Percentiles rank a stretch among this genome's conserved stretches.
Evolutionary conservation across 306 rosid species (phyloP).

Genomic region (Alnus glutinosa): DNA sequence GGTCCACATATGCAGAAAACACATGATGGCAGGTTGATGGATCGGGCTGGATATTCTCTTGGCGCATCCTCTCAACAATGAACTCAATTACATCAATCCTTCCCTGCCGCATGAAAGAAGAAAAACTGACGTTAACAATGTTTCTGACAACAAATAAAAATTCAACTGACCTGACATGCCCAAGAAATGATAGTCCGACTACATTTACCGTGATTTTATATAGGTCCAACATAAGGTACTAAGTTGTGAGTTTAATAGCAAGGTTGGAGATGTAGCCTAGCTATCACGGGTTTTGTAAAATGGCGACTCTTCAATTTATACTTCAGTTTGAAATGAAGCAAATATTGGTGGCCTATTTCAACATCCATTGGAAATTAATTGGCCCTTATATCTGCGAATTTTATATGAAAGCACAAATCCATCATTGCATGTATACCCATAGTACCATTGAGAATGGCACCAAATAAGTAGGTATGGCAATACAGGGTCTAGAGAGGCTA

Average conservation of each 20-base stretch:
- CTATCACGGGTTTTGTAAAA: not conserved
- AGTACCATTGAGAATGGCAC: not conserved
- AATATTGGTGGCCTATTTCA: not conserved
- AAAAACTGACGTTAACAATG: not conserved
- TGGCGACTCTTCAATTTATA: not conserved
- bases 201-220: not conserved
- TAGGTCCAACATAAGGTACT: not conserved
- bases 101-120: slow-evolving; percentile 45
- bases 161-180: not conserved
- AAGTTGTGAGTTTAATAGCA: not conserved
- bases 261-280: not conserved
- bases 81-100: slow-evolving; percentile 76
- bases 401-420: not conserved
- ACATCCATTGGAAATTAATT: not conserved
- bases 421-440: not conserved
- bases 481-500: not conserved
- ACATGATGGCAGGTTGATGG: slow-evolving; percentile 60
- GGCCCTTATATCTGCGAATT: not conserved
- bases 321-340: not conserved
- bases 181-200: not conserved
- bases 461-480: not conserved
- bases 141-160: not conserved
- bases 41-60: slow-evolving; percentile 58
- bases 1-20: slow-evolving; percentile 59
- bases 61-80: slow-evolving; percentile 68